A percentile compares a stretch with the other conserved stretches of the same genome.
Conservation (phyloP, 2,329 filamentous ascomycete genomes). For the Aureobasidium lini region DNA sequence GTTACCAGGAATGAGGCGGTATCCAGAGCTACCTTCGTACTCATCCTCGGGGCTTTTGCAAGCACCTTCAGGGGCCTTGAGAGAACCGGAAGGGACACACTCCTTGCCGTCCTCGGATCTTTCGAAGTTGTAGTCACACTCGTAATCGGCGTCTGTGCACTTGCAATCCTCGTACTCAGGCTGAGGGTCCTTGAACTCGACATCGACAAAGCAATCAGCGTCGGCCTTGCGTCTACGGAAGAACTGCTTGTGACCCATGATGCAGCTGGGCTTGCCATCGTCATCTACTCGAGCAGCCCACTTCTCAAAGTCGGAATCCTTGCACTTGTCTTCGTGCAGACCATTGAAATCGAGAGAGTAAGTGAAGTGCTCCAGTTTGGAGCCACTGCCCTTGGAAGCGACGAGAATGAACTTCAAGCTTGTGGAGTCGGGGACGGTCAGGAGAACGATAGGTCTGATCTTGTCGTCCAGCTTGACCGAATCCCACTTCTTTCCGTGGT, state of each 20-base stretch:
- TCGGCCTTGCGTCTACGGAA: conserved; percentile 79
- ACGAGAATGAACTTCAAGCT: conserved; percentile 83
- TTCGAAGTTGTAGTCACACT: conserved; percentile 91
- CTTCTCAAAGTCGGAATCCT: conserved; percentile 68
- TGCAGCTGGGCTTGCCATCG: conserved; percentile 72
- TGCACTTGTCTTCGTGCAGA: conserved; percentile 73
- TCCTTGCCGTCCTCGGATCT: conserved; percentile 54
- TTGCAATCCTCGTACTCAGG: conserved; percentile 67
- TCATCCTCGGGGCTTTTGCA: conserved; percentile 66
- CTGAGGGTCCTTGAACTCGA: conserved; percentile 72
- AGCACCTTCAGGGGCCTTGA: conserved; percentile 61
- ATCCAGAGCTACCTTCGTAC: conserved; percentile 82
- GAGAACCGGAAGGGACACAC: conserved; percentile 57
- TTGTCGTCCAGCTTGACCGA: conserved; percentile 61
- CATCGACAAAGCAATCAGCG: conserved; percentile 80
- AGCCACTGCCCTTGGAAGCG: conserved; percentile 49
- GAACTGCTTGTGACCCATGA: conserved; percentile 93
- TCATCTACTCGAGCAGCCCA: conserved; percentile 81
- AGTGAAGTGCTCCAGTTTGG: conserved; percentile 42
- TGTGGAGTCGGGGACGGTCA: conserved; percentile 86
- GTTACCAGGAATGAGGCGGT: conserved; percentile 72
- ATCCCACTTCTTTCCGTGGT: conserved; percentile 84
- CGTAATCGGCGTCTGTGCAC: conserved; percentile 79
- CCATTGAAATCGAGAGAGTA: conserved; percentile 77
- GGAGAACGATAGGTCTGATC: conserved; percentile 65